Evolutionary conservation across 2,329 filamentous ascomycete species (phyloP), one percentile per base, ranked within the genome.

Genomic region (Parafenestella ontariensis): DNA sequence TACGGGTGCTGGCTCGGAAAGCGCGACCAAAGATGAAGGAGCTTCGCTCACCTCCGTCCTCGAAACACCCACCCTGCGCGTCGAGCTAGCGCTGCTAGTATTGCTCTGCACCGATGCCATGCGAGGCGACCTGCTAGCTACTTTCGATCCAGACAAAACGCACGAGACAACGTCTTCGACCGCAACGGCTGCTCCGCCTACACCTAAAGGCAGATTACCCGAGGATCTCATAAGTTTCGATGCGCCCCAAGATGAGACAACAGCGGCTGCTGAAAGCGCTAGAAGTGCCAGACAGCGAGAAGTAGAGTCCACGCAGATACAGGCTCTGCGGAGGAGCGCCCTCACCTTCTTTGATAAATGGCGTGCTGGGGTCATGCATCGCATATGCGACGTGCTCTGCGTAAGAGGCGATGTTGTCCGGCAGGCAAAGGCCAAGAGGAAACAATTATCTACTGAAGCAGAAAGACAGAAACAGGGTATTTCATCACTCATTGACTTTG

Each of bases 261-360:
- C 58, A 40, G 36, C 54, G 49, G 59, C 55, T 31, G 48, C 54
- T 28, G 55, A 46, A 1, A 59, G 54, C 17, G 28, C 28, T 31
- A 31, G 28, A 31, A 69, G 65, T 26, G 64, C 75, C 43, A 68
- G 81, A 39, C 76, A 81, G 65, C 78, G 78, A 50, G 82, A 85
- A 55, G 68, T 84, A 18, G 79, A 77, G 26, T 75, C 74, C 0
- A 76, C 78, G 5, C 77, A 79, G 47, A 82, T 89, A 68, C 77
- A 82, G 50, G 88, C 90, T 65, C 76, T 92, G 66, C 91, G 87
- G 76, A 86, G 85, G 59, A 87, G 89, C 52, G 82, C 87, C 0
- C 72, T 95, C 3, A 78, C 83, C 1, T 87, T 88, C 71, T 96
- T 93, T 70, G 86, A 89, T 54, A 89, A 91, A 64, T 98, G 94